phyloP scores from a whole-genome alignment of 768 basidiomycete genomes.

The Suillus tomentosus region DNA sequence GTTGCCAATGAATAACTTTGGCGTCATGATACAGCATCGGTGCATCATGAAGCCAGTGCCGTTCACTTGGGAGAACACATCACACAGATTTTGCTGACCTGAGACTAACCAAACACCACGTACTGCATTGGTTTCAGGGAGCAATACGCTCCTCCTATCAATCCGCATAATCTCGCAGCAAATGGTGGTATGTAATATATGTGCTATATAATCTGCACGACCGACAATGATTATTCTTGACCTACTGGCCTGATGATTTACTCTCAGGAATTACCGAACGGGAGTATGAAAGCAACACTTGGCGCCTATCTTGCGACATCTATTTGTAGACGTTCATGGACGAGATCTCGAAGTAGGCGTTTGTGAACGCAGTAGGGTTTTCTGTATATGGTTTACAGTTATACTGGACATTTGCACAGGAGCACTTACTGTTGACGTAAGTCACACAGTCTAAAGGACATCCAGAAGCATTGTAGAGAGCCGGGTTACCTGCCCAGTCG shows the following conservation, averaged over 20 bases:
- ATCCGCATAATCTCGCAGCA: constrained; percentile 47
- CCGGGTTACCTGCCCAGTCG: constrained; percentile 53
- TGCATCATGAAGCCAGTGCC: background rate
- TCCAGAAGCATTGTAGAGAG: constrained; percentile 45
- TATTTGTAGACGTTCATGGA: constrained; percentile 55
- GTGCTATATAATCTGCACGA: background rate
- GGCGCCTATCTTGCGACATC: background rate
- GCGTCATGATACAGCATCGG: background rate
- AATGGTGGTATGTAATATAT: constrained; percentile 48
- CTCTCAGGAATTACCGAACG: background rate
- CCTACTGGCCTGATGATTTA: background rate
- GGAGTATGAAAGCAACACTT: background rate
- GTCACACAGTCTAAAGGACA: constrained; percentile 52
- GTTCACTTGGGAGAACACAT: background rate
- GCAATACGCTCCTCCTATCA: constrained; percentile 26
- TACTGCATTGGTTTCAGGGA: constrained; percentile 88
- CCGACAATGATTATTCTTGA: background rate
- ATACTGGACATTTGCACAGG: background rate
- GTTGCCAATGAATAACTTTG: constrained; percentile 29
- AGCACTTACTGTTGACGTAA: constrained; percentile 39
- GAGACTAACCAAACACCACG: constrained; percentile 59
- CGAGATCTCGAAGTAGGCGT: constrained; percentile 75
- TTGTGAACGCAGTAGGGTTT: constrained; percentile 63
- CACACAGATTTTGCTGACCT: constrained; percentile 78
- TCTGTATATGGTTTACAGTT: constrained; percentile 36